Evolutionary conservation across 495 filamentous ascomycete species (phyloP), one percentile per base, ranked within the genome.

Genomic region (Ascodesmis nigricans): DNA sequence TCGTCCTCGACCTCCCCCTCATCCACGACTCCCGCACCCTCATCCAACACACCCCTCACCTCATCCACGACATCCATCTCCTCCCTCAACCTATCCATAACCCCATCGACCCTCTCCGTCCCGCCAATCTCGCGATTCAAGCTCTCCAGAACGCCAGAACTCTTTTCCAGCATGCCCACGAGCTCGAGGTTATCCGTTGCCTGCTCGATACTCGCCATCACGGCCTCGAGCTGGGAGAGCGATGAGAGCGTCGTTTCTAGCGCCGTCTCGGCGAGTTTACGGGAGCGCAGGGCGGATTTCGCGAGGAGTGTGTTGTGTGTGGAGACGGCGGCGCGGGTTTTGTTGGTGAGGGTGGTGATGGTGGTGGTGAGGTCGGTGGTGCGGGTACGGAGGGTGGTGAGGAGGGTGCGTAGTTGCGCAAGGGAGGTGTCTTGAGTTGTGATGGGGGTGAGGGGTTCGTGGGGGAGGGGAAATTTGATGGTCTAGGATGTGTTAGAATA

Each of bases 1-100:
- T 92, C 87, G 26, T 82, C 79, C 37, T 92, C 83, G 33, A 93
- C 69, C 53, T 87, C 83, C 11, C 47, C 29, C 51, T 92, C 87
- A 49, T 91, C 82, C 33, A 82, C 62, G 3, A 44, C 48, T 4
- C 47, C 52, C 0, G 57, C 58, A 19, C 51, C 58, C 45, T 82
- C 76, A 16, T 69, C 68, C 17, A 44, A 21, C 28, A 79, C 70
- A 41, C 59, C 65, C 31, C 72, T 70, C 16, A 95, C 65, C 56
- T 91, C 90, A 45, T 91, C 80, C 21, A 75, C 75, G 46, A 67
- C 71, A 25, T 55, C 62, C 69, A 83, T 90, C 59, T 91, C 71
- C 39, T 87, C 73, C 13, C 71, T 61, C 42, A 93, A 53, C 13
- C 62, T 58, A 36, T 78, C 74, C 7, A 90, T 62, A 3, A 84